Evolutionary conservation across 345 rosid genomes (phyloP), one percentile per base, ranked within the genome.

Genomic region (Eucalyptus paniculata): DNA sequence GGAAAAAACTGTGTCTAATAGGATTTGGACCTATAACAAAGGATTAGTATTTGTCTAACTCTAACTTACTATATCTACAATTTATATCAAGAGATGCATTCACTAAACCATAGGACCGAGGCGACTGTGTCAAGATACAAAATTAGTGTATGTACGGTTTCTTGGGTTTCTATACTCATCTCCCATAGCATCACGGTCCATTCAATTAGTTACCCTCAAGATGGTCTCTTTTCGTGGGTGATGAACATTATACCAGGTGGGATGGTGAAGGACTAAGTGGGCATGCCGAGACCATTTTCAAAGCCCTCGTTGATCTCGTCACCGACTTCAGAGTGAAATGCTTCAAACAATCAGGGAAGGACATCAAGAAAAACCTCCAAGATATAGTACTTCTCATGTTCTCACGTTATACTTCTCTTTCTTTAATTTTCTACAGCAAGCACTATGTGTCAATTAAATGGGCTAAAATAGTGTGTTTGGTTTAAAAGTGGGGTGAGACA

Each of bases 401-500:
- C 87, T 23, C 34, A 34, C 21, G 34, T 34, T 21, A 45, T 45
- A 23, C 14, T 32, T 50, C 72, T 67, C 34, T 45, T 40, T 88
- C 65, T 18, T 21, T 13, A 15, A 26, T 12, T 60, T 23, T 44
- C n/a, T 56, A 1, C 72, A 7, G 5, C 26, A 12, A 62, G 9
- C 69, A 62, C 8, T 62, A 62, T 87, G 15, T 87, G 6, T 87
- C 62, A 23, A 40, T n/a, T 10, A 21, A 56, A 14, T 32, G 60
- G 49, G 50, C 19, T 28, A 24, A 53, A 54, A 30, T 8, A 37
- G 26, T 47, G 42, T 60, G 50, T 23, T 42, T 85, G 42, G 60
- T 3, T 88, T 89, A 3, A 50, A 44, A 96, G 98, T 96, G 97
- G 98, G 14, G 60, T 12, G 96, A 94, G 87, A 94, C 96, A 88